Percentiles rank a stretch among this genome's conserved stretches.
These are phyloP conservation scores for Lichenothelia convexa DNA, from an alignment of 495 filamentous ascomycete species.

Conservation along the genomic window DNA sequence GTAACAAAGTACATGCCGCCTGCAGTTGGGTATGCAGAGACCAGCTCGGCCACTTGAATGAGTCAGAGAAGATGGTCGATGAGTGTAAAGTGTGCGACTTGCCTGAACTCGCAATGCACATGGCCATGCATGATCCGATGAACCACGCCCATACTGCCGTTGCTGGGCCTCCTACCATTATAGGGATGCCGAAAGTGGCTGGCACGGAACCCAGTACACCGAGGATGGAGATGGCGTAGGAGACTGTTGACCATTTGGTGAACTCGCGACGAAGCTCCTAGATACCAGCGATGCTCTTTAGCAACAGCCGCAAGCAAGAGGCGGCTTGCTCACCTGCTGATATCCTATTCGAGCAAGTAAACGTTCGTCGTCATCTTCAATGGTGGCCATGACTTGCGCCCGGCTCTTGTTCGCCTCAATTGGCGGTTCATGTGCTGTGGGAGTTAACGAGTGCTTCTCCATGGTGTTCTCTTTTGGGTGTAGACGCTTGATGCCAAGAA, in stretches of 20 bases:
- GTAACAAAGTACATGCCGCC: constrained; percentile 33
- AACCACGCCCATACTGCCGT: constrained; percentile 60
- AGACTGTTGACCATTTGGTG: constrained; percentile 56
- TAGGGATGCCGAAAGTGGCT: constrained; percentile 44
- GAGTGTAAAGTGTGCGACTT: too few relatives aligned
- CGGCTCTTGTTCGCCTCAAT: constrained; percentile 6
- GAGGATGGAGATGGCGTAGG: constrained; percentile 55
- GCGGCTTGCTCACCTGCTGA: constrained; percentile 34
- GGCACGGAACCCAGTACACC: constrained; percentile 53
- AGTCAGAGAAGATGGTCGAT: not conserved
- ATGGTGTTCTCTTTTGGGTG: too few relatives aligned
- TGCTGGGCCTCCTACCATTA: constrained; percentile 48
- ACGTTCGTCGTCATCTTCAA: constrained; percentile 46
- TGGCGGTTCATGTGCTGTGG: too few relatives aligned
- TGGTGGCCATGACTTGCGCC: constrained; percentile 27
- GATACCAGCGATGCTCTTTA: not conserved
- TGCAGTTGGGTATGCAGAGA: constrained; percentile 34
- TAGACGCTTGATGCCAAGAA: too few relatives aligned
- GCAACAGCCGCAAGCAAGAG: constrained; percentile 4
- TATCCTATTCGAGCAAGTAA: constrained; percentile 50
- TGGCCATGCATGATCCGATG: constrained; percentile 47
- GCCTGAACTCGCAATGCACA: constrained; percentile 47
- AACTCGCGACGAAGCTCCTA: constrained; percentile 48
- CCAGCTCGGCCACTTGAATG: constrained; percentile 29
- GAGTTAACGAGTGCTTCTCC: too few relatives aligned